Evolutionary conservation across 352 stramenopile genomes (phyloP).

Genomic region (Pythium phragmiticola): DNA sequence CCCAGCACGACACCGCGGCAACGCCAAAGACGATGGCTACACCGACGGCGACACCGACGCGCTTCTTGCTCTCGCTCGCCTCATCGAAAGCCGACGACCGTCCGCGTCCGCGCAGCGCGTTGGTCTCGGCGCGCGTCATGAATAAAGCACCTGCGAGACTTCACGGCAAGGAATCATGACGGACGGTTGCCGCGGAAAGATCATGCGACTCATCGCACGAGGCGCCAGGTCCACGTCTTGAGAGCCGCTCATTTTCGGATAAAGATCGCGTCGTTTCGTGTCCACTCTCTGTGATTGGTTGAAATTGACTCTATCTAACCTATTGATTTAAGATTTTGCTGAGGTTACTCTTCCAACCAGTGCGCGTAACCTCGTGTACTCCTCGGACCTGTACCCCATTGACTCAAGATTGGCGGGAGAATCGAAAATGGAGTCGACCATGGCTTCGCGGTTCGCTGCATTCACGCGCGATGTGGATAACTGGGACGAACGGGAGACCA

Average conservation of each 20-base stretch:
- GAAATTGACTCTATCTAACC: neutral
- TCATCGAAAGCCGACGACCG: neutral
- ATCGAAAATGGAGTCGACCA: constrained; percentile 6
- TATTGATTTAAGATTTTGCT: constrained; percentile 1
- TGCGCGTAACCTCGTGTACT: neutral
- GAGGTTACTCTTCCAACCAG: neutral
- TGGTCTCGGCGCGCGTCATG: constrained; percentile 14
- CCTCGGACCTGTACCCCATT: neutral
- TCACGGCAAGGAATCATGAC: neutral
- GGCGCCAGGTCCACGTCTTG: neutral
- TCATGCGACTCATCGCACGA: neutral
- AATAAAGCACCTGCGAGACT: constrained; percentile 1
- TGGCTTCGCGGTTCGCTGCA: neutral
- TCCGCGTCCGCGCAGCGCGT: constrained; percentile 7
- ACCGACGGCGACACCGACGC: neutral
- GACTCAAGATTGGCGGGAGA: neutral
- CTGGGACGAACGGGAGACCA: neutral
- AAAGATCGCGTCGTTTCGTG: constrained; percentile 10
- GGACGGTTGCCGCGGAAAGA: neutral
- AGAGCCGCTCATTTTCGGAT: neutral
- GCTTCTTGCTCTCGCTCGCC: neutral
- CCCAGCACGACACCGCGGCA: neutral
- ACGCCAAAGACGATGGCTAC: neutral
- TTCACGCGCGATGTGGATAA: constrained; percentile 13
- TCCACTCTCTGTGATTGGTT: neutral